Base-by-base conservation (phyloP, 345 rosid species). In the Trapa bicornis region DNA sequence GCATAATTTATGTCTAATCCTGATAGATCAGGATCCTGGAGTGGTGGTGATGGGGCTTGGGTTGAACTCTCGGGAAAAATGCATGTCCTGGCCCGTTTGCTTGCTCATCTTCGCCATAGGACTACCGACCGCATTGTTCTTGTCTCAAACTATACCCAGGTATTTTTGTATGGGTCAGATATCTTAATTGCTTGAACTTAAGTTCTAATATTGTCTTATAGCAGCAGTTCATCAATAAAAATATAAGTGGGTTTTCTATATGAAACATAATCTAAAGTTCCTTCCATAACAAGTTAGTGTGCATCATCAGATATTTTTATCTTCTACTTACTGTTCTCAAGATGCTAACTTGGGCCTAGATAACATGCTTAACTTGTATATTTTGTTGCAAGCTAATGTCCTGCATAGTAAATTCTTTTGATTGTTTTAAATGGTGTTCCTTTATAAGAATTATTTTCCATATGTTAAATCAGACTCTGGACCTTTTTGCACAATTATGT, bases 51-150 rank as follows among this genome's bases (percentile, higher is more conserved):
- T 78, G 99, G 97, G 70, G 83, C 95, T 53, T 93, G 99, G 99
- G 89, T 94, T 72, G 99, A 91, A 76, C 89, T 94, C 48, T 94
- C 99, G 22, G 96, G 99, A 68, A 91, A 94, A 89, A 91, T 94
- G 99, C 97, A 86, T 79, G 93, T 94, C 70, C 81, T 94, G 80
- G 91, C 97, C 60, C 86, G 96, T 74, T 77, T 94, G 63, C 80
- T 94, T 74, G 89, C 88, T 43, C 92, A 87, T 80, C 84, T 94
- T 71, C 91, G 87, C 63, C 84, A 79, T 65, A 81, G 74, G 78
- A 94, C 97, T 53, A 84, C 89, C 81, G 97, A 94, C 73, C 88
- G 99, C 64, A 94, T 94, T 67, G 96, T 94, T 68, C 91, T 94
- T 65, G 99, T 94, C 72, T 94, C 99, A 73, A 94, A 94, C 82